A percentile compares a stretch with the other conserved stretches of the same genome.
phyloP scores from a whole-genome alignment of 2,329 filamentous ascomycete genomes.

The Beauveria asiatica region DNA sequence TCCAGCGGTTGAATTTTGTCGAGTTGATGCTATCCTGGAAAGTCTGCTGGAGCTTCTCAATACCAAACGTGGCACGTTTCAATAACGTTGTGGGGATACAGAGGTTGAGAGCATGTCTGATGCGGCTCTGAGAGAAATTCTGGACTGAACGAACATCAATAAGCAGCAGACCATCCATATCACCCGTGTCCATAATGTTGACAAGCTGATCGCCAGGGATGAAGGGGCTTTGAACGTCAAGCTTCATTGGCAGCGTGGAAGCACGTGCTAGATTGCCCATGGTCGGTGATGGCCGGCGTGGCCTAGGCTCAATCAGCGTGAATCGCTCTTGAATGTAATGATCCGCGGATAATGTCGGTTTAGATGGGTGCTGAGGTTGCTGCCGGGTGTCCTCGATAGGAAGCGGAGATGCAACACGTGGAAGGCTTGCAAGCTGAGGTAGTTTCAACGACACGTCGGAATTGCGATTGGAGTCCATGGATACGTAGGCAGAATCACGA shows the following conservation, averaged over 20 bases:
- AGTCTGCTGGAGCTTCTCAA: conserved; percentile 78
- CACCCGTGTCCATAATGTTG: conserved; percentile 41
- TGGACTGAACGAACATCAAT: conserved; percentile 83
- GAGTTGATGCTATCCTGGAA: conserved; percentile 67
- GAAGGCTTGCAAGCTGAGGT: conserved; percentile 31
- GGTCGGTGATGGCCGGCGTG: conserved; percentile 29
- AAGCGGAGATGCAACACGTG: conserved; percentile 32
- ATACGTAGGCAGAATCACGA: conserved; percentile 47
- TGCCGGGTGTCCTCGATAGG: conserved; percentile 21
- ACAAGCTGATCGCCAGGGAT: conserved; percentile 47
- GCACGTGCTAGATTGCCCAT: conserved; percentile 25
- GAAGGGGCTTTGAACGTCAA: conserved; percentile 42
- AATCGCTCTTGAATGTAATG: conserved; percentile 45
- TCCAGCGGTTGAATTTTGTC: conserved; percentile 69
- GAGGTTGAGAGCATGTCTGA: conserved; percentile 76
- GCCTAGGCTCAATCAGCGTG: conserved; percentile 40
- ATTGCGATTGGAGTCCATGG: conserved; percentile 45
- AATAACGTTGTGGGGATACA: conserved; percentile 92
- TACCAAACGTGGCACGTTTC: conserved; percentile 83
- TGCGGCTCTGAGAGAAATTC: conserved; percentile 66
- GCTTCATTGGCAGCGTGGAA: conserved; percentile 43
- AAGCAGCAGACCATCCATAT: conserved; percentile 48
- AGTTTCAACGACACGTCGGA: conserved; percentile 39
- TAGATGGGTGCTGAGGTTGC: not conserved
- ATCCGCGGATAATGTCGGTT: conserved; percentile 25